These are phyloP conservation scores for Lavandula angustifolia DNA, from an alignment of 257 asterid genomes.

Conservation along the genomic window DNA sequence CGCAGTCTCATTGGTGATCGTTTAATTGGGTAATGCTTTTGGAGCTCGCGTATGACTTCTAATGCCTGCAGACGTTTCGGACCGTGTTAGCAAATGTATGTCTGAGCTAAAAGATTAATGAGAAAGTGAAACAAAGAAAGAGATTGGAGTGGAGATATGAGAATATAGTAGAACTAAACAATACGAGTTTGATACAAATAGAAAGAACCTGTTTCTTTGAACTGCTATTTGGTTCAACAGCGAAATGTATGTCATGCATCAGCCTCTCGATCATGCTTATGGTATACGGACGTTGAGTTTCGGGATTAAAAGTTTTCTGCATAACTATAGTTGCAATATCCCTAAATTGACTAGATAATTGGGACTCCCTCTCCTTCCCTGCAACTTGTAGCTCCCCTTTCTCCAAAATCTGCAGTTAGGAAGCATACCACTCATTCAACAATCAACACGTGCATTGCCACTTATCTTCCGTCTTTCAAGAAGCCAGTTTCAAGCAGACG, in stretches of 20 bases:
- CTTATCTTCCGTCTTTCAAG: not conserved
- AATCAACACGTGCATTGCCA: constrained; percentile 3
- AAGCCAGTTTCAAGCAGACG: constrained; percentile 4
- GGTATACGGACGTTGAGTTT: constrained; percentile 89
- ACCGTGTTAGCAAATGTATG: constrained; percentile 12
- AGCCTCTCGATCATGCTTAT: constrained; percentile 95
- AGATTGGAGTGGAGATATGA: not conserved
- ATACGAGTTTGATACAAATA: not conserved
- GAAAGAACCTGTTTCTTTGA: constrained; percentile 83
- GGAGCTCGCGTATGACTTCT: constrained; percentile 93
- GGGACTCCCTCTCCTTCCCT: constrained; percentile 96
- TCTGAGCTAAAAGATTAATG: constrained; percentile 1
- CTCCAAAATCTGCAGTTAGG: constrained; percentile 74
- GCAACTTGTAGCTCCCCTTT: constrained; percentile 98
- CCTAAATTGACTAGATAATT: constrained; percentile 82
- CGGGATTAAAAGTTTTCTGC: constrained; percentile 93
- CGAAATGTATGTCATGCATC: constrained; percentile 93
- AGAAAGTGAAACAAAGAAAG: constrained; percentile 9
- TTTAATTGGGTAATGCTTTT: constrained; percentile 82
- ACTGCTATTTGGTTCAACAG: constrained; percentile 87
- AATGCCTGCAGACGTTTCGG: constrained; percentile 58
- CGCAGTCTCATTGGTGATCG: constrained; percentile 92
- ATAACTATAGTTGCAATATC: constrained; percentile 91
- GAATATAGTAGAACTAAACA: not conserved
- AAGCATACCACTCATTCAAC: constrained; percentile 17